These are phyloP conservation scores for Haematococcus lacustris DNA, from an alignment of 139 green algal genomes.

Conservation along the genomic window DNA sequence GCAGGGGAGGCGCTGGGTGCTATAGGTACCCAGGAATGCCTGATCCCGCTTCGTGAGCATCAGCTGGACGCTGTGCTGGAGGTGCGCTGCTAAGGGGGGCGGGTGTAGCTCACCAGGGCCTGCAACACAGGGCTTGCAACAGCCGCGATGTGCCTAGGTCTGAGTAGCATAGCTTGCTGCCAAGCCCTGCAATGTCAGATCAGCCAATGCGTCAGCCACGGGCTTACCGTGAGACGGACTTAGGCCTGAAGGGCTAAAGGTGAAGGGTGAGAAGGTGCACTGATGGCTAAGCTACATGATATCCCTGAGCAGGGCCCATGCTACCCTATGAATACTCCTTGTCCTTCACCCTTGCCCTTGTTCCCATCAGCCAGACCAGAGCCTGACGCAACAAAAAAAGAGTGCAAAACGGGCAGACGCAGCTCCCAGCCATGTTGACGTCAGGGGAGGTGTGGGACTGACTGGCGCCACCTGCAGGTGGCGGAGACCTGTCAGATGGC, in stretches of 20 bases:
- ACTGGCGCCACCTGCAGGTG: constrained; percentile 43
- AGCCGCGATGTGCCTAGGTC: not conserved
- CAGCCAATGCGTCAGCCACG: not conserved
- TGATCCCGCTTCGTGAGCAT: constrained; percentile 53
- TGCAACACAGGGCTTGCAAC: not conserved
- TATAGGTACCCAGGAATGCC: constrained; percentile 65
- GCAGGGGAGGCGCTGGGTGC: constrained; percentile 83
- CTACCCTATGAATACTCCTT: not conserved
- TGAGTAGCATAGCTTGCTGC: not conserved
- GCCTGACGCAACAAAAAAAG: not conserved
- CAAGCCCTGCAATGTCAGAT: not conserved
- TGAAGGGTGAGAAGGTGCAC: not conserved
- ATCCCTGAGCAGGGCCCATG: not conserved
- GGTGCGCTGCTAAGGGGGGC: constrained; percentile 27
- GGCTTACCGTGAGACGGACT: not conserved
- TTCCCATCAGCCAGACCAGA: not conserved
- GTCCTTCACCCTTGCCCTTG: not conserved
- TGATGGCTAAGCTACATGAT: not conserved
- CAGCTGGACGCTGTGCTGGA: constrained; percentile 44
- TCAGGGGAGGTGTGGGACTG: not conserved
- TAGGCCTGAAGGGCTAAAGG: not conserved
- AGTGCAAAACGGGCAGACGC: not conserved
- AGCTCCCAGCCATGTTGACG: not conserved
- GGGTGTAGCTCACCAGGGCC: not conserved
- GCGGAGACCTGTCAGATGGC: constrained; percentile 94